Evolutionary conservation across 179 eudicot species (phyloP), one percentile per base, ranked within the genome.

Genomic region (Beta corolliflora): DNA sequence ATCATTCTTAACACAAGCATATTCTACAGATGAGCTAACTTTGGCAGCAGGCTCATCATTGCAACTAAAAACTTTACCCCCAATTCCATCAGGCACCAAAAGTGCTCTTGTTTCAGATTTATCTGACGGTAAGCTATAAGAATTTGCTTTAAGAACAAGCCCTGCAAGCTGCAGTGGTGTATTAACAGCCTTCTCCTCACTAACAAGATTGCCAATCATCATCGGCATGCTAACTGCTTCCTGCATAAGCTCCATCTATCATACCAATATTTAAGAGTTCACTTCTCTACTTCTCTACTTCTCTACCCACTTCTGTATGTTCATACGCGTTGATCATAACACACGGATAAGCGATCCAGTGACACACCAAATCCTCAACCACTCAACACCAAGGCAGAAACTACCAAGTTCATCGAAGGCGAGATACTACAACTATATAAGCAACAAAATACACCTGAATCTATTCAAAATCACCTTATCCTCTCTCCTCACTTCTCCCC

Each of bases 91-190:
- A 25, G 75, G 50, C 75, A 71, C 75, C 54, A 71, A 44, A 21
- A 19, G 41, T 21, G 41, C 10, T 14, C 10, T 54, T 53, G 60
- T 21, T 74, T 56, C 78, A 75, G 46, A 31, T 56, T 9, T 41
- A 55, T 75, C 77, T 7, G 77, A 21, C 23, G 52, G 23, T 12
- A 74, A 23, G 44, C 61, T 53, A 54, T 18, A 25, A 9, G 64
- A 25, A 60, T 72, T 80, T 16, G 77, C 13, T 41, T 80, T 80
- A 61, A 80, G 71, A 71, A 80, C 29, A 80, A 80, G 60, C 71
- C 73, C 82, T 15, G 82, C 61, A 29, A 80, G 61, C 77, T 80
- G 70, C 70, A 80, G 36, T 58, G 82, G 48, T 31, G 67, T 45
- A 7, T 68, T 53, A 16, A 80, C 76, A 44, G 36, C 70, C 21